Percentiles rank a stretch among this genome's conserved stretches.
Conservation (phyloP, 148 eudicot species). For the Camellia sinensis region DNA sequence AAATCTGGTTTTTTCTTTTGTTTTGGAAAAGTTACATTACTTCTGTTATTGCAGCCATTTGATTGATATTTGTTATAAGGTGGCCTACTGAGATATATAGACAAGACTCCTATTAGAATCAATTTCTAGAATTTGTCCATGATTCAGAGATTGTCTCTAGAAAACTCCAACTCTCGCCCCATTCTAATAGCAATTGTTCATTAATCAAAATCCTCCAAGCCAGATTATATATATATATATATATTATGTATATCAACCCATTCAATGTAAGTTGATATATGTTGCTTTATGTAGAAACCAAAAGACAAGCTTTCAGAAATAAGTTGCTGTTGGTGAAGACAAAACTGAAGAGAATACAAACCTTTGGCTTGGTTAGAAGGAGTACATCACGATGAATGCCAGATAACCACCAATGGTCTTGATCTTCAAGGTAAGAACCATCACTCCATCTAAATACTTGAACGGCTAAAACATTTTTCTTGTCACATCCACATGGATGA, state of each 20-base stretch:
- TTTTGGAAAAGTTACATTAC: no score
- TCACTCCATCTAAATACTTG: slow-evolving; percentile 96
- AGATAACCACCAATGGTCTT: slow-evolving; percentile 99
- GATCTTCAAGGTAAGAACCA: slow-evolving; percentile 98
- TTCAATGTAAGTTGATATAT: neutral
- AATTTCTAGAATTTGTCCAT: no score
- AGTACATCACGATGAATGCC: slow-evolving; percentile 98
- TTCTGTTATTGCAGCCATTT: no score
- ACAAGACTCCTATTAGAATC: no score
- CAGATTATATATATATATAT: neutral
- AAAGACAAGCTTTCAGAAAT: neutral
- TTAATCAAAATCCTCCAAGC: neutral
- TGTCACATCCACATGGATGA: slow-evolving; percentile 68
- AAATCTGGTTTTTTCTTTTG: no score
- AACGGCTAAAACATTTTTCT: slow-evolving; percentile 73
- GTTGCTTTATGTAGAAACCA: neutral
- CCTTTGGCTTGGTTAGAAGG: slow-evolving; percentile 94
- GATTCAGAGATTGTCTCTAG: neutral
- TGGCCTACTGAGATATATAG: no score
- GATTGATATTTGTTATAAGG: no score
- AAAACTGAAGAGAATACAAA: slow-evolving; percentile 20
- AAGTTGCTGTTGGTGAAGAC: neutral
- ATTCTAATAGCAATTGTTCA: neutral
- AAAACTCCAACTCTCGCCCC: neutral
- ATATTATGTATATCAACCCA: neutral